Evolutionary conservation across 2,329 filamentous ascomycete species (phyloP), one percentile per base, ranked within the genome.

Genomic region (Elsinoe arachidis): DNA sequence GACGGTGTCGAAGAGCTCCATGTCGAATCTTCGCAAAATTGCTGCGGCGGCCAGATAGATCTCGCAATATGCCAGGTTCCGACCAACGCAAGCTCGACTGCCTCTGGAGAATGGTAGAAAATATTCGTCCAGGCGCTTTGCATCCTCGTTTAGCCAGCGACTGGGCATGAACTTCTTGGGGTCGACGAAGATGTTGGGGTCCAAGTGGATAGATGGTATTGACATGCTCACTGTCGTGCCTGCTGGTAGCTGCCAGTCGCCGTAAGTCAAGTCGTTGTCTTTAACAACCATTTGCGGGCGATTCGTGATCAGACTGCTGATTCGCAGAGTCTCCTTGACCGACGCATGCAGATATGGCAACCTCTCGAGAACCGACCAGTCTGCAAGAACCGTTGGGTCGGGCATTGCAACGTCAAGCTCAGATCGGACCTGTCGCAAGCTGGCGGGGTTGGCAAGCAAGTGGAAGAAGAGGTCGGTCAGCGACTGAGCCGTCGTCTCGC

Each of bases 281-380:
- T 34, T 53, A 19, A 53, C 33, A 3, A 53, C 34, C 49, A 38
- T 35, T 26, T 53, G 49, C 6, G 33, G 33, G 7, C 49, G 33
- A 26, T 37, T 53, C 5, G 49, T 53, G 49, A 53, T 53, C 6
- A 53, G 19, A 21, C 53, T 34, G 30, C 37, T 44, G 19, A 55
- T 55, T 21, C 80, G 71, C 12, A 81, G 65, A 12, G 77, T 79
- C 68, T 84, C 81, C 66, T 82, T 81, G 23, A 83, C 68, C 38
- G 78, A 78, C 1, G 80, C 80, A 12, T 80, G 71, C 9, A 82
- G 73, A 0, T 73, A 79, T 1, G 80, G 80, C 17, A 83, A 67
- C 12, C 74, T 67, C 1, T 76, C 34, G 12, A 53, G 34, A 17
- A 19, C 17, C 2, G 26, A 21, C 49, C 49, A 39, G 35, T 39